phyloP scores from a whole-genome alignment of 2,329 filamentous ascomycete species.

The Aspergillus ochraceus region DNA sequence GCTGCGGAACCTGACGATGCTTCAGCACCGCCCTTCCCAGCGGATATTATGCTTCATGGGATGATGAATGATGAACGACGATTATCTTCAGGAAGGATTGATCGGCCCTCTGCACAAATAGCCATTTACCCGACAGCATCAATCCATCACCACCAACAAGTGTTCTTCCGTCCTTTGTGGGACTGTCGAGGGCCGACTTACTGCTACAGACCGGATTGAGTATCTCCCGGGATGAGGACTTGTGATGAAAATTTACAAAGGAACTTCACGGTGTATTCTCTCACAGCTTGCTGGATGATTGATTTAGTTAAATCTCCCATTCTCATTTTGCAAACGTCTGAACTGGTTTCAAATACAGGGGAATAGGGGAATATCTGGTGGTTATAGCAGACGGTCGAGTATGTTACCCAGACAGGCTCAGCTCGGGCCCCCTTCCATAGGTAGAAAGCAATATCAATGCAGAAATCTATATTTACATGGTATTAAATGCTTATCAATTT shows the following conservation, averaged over 20 bases:
- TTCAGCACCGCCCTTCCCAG: neutral
- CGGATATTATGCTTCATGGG: neutral
- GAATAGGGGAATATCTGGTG: too few relatives aligned
- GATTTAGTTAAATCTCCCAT: too few relatives aligned
- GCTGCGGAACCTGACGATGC: neutral
- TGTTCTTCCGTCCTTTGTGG: neutral
- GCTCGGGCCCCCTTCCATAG: neutral
- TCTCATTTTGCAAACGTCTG: too few relatives aligned
- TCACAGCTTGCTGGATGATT: too few relatives aligned
- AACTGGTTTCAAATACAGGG: too few relatives aligned
- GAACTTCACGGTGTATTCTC: too few relatives aligned
- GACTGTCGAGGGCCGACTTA: neutral
- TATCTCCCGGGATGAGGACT: neutral
- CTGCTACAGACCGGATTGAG: neutral
- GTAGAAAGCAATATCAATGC: neutral
- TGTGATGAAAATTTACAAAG: neutral
- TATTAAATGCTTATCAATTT: neutral
- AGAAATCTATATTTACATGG: neutral
- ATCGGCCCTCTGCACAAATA: neutral
- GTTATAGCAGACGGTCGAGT: too few relatives aligned
- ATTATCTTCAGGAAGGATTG: neutral
- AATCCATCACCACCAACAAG: neutral
- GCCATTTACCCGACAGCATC: neutral
- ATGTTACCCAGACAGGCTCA: too few relatives aligned
- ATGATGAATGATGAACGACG: neutral